phyloP scores from a whole-genome alignment of 345 rosid genomes.

The Camelina neglecta region DNA sequence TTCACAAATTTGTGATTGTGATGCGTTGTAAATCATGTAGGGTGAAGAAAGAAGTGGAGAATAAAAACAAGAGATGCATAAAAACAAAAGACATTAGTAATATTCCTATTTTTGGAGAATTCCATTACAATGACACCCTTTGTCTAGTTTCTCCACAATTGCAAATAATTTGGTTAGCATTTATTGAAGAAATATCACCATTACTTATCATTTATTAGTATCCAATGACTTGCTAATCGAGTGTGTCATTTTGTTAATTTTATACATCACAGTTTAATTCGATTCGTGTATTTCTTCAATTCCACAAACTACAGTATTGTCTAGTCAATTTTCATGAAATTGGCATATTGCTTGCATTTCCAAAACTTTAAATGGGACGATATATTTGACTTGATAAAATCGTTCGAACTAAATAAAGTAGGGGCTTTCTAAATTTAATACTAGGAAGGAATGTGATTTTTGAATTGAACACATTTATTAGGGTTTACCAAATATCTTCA shows the following conservation, averaged over 20 bases:
- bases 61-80: constrained; percentile 21
- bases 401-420: constrained; percentile 11
- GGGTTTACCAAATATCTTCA: background rate
- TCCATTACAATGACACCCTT: constrained; percentile 17
- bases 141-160: constrained; percentile 29
- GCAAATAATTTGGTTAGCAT: constrained; percentile 33
- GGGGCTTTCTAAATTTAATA: constrained; percentile 14
- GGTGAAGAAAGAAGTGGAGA: background rate
- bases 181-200: constrained; percentile 20
- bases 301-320: background rate
- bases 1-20: background rate
- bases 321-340: background rate
- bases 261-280: too few relatives aligned
- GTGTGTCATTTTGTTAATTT: too few relatives aligned
- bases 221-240: constrained; percentile 20
- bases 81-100: constrained; percentile 29
- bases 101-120: constrained; percentile 33
- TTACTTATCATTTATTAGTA: constrained; percentile 3
- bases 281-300: too few relatives aligned
- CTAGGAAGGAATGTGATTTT: constrained; percentile 3
- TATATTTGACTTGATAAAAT: constrained; percentile 12
- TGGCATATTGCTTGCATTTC: constrained; percentile 3
- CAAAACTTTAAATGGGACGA: constrained; percentile 14
- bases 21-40: constrained; percentile 1
- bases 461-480: constrained; percentile 27